A percentile compares a stretch with the other conserved stretches of the same genome.
Conservation (phyloP, 2,329 filamentous ascomycete species). For the Colletotrichum costaricense region DNA sequence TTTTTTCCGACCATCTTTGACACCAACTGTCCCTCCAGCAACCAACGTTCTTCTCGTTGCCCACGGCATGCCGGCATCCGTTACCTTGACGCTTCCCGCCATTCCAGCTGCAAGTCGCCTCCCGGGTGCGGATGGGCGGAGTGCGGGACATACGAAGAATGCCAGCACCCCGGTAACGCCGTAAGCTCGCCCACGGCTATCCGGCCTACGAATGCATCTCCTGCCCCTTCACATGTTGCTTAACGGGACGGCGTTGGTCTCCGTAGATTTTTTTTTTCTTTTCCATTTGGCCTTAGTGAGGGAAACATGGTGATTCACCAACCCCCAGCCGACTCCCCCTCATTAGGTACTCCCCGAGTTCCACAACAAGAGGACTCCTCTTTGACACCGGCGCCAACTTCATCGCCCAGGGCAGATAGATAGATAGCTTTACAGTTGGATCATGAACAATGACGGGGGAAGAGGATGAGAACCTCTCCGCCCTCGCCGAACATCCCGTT, state of each 20-base stretch:
- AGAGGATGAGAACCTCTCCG: background rate
- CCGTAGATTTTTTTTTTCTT: no score
- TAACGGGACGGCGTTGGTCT: no score
- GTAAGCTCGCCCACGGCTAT: background rate
- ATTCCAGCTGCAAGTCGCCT: constrained; percentile 9
- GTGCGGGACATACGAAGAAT: background rate
- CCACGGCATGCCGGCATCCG: no score
- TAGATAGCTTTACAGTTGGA: background rate
- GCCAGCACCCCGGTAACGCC: background rate
- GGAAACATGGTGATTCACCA: constrained; percentile 14
- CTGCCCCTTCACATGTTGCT: background rate
- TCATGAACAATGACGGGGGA: background rate
- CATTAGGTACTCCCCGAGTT: background rate
- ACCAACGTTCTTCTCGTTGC: no score
- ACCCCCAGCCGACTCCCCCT: background rate
- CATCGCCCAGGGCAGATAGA: background rate
- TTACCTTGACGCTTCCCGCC: background rate
- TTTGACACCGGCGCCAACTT: background rate
- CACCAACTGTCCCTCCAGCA: no score
- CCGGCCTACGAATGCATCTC: background rate
- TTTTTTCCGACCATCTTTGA: no score
- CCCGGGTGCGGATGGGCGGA: background rate
- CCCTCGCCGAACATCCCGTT: constrained; percentile 3
- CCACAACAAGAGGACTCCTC: constrained; percentile 11
- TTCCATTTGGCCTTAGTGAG: background rate